A percentile compares a stretch with the other conserved stretches of the same genome.
Conservation (phyloP, 495 filamentous ascomycete species). For the Aspergillus haitiensis region DNA sequence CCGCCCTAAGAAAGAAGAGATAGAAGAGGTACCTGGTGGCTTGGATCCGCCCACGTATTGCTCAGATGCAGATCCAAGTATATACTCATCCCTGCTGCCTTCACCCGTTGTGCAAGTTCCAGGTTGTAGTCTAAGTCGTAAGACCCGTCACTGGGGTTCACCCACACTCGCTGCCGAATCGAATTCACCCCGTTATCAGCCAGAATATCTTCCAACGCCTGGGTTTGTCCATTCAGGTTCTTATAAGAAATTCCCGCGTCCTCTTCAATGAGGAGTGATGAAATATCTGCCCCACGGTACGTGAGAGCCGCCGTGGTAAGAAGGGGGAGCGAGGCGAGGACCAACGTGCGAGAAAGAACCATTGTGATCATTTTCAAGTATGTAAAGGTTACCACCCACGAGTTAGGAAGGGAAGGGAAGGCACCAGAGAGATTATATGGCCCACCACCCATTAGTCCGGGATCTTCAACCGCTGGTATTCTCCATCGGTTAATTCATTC, state of each 20-base stretch:
- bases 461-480: neutral
- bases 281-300: conserved; percentile 72
- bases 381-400: no score
- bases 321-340: conserved; percentile 29
- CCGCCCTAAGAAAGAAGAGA: neutral
- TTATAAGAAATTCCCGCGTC: conserved; percentile 60
- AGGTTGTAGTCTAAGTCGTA: conserved; percentile 73
- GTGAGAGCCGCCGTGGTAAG: conserved; percentile 50
- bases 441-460: neutral
- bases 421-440: conserved; percentile 1
- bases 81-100: conserved; percentile 61
- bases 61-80: conserved; percentile 72
- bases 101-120: conserved; percentile 61
- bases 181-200: conserved; percentile 66
- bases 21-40: conserved; percentile 36
- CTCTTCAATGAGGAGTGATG: conserved; percentile 66
- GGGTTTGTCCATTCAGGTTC: conserved; percentile 49
- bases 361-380: conserved; percentile 15
- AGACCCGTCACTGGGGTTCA: conserved; percentile 62
- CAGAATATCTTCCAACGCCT: conserved; percentile 64
- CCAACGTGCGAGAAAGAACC: conserved; percentile 17
- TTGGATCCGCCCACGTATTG: conserved; percentile 62
- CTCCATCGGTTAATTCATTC: neutral
- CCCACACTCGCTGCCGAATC: conserved; percentile 71
- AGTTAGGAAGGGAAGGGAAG: neutral